These are phyloP conservation scores for Ormosia semicastrata DNA, from an alignment of 306 rosid genomes.

Conservation along the genomic window DNA sequence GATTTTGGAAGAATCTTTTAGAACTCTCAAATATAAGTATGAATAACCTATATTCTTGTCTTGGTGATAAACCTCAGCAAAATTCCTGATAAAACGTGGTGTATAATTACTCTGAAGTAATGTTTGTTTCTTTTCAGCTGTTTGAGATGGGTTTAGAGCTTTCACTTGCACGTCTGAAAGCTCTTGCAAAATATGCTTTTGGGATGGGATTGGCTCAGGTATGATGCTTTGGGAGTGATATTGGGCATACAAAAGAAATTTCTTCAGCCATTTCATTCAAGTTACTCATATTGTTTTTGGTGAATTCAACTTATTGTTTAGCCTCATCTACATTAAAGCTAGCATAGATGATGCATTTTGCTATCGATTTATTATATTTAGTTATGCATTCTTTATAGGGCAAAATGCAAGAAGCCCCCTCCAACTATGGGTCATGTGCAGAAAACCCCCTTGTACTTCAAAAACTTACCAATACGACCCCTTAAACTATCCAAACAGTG, in stretches of 20 bases:
- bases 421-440: too few species aligned
- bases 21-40: not conserved
- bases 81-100: not conserved
- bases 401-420: too few species aligned
- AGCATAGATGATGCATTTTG: not conserved
- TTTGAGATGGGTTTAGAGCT: slow-evolving; percentile 99
- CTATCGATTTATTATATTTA: slow-evolving; percentile 13
- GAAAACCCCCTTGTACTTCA: too few species aligned
- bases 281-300: not conserved
- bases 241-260: not conserved
- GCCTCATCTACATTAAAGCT: not conserved
- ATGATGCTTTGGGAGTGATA: slow-evolving; percentile 28
- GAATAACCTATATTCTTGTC: not conserved
- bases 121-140: slow-evolving; percentile 58
- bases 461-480: too few species aligned
- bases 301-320: slow-evolving; percentile 4
- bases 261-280: slow-evolving; percentile 6
- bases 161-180: slow-evolving; percentile 95
- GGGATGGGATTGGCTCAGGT: slow-evolving; percentile 99
- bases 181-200: slow-evolving; percentile 95
- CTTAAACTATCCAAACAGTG: too few species aligned
- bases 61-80: not conserved
- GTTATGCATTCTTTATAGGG: slow-evolving; percentile 4
- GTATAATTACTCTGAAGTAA: slow-evolving; percentile 13
- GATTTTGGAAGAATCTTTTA: slow-evolving; percentile 21